These are phyloP conservation scores for Wickerhamia fluorescens DNA, from an alignment of 805 yeast species.

Conservation along the genomic window DNA sequence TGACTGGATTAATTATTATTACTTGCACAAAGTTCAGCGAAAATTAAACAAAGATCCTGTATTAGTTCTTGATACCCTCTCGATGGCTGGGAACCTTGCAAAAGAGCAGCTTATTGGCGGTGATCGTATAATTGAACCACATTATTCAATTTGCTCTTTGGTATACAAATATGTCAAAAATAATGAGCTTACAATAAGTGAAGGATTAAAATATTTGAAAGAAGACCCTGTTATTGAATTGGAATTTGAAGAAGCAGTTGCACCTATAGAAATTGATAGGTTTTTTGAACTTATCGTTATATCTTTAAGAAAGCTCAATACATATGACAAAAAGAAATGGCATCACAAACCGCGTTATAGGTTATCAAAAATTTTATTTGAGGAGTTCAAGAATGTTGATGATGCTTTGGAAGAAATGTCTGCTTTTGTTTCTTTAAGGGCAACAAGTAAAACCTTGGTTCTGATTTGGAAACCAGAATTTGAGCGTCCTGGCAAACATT, in stretches of 20 bases:
- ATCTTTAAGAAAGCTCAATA: constrained; percentile 40
- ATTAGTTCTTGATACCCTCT: constrained; percentile 34
- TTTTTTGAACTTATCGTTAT: constrained; percentile 37
- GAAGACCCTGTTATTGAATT: constrained; percentile 24
- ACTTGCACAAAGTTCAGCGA: constrained; percentile 49
- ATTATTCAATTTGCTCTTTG: constrained; percentile 54
- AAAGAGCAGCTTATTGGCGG: constrained; percentile 27
- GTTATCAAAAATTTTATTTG: constrained; percentile 54
- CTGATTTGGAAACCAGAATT: constrained; percentile 90
- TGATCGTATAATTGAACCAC: constrained; percentile 72
- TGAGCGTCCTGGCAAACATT: constrained; percentile 92
- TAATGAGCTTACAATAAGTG: constrained; percentile 23
- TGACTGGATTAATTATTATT: constrained; percentile 60
- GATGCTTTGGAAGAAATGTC: constrained; percentile 62
- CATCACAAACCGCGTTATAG: constrained; percentile 80
- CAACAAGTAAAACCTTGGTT: constrained; percentile 63
- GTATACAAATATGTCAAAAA: constrained; percentile 48
- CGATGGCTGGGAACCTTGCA: constrained; percentile 41
- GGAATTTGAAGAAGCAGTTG: background rate
- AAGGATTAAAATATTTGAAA: constrained; percentile 36
- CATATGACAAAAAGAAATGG: constrained; percentile 79
- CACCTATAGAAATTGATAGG: background rate
- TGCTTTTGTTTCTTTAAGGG: constrained; percentile 54
- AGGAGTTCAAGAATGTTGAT: constrained; percentile 44
- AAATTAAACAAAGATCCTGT: constrained; percentile 35